phyloP scores from a whole-genome alignment of 352 stramenopile species.

The Globisporangium sylvaticum region DNA sequence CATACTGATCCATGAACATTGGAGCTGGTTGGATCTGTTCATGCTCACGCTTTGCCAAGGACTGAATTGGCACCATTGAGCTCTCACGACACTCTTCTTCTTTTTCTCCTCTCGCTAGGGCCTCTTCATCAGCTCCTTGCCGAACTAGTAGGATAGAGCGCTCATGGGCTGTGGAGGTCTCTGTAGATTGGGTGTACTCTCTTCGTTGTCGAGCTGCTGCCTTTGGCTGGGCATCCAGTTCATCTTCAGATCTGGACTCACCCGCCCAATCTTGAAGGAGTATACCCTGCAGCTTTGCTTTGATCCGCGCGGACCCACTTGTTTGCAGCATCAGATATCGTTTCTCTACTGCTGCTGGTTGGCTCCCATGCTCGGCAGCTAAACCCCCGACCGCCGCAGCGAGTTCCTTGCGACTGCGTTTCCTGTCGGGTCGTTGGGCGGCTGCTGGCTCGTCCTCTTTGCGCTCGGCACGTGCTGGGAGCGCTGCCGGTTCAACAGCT shows the following conservation, averaged over 20 bases:
- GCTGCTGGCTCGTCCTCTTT: background rate
- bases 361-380: too few relatives aligned
- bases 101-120: too few relatives aligned
- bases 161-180: too few relatives aligned
- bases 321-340: background rate
- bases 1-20: too few relatives aligned
- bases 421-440: background rate
- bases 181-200: background rate
- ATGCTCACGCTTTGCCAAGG: too few relatives aligned
- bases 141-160: too few relatives aligned
- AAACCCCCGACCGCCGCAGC: too few relatives aligned
- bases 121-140: too few relatives aligned
- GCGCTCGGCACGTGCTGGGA: background rate
- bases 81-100: too few relatives aligned
- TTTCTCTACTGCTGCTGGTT: background rate
- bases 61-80: too few relatives aligned
- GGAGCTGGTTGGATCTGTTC: too few relatives aligned
- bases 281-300: background rate
- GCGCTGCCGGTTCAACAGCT: background rate
- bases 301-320: background rate
- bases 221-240: background rate
- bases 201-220: background rate
- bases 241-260: background rate
- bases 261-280: too few relatives aligned
- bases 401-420: background rate